Conservation (phyloP, 2,329 filamentous ascomycete genomes). For the Cryphonectria radicalis region DNA sequence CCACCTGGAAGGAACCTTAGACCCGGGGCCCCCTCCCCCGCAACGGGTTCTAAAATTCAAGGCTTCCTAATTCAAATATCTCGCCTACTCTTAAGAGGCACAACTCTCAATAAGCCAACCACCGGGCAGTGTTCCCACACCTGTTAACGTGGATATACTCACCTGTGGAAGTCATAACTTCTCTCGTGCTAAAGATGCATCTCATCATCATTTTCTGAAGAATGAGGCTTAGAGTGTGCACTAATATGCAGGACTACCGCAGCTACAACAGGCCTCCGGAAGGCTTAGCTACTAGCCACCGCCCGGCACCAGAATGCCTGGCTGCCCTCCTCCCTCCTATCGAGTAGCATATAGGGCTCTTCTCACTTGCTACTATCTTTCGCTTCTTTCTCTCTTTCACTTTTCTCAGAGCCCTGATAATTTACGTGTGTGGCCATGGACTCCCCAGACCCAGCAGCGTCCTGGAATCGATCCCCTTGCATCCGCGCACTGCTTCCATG, state of each 20-base stretch:
- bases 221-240: not conserved
- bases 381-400: not conserved
- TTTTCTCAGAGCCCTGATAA: not conserved
- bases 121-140: not conserved
- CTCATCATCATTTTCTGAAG: not conserved
- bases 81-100: no score
- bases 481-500: not conserved
- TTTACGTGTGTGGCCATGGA: not conserved
- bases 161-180: not conserved
- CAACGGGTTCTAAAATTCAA: not conserved
- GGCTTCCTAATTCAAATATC: no score
- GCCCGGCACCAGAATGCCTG: not conserved
- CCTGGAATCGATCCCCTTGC: no score
- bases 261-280: not conserved
- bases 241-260: not conserved
- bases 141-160: not conserved
- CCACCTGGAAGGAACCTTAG: not conserved
- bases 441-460: no score
- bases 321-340: not conserved
- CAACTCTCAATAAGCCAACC: not conserved
- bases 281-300: not conserved
- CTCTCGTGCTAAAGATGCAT: not conserved
- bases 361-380: not conserved
- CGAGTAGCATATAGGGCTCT: not conserved
- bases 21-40: not conserved